Percentiles rank a stretch among this genome's conserved stretches.
These are phyloP conservation scores for Plasmodium adleri DNA, from an alignment of 169 alveolate species.

Conservation along the genomic window DNA sequence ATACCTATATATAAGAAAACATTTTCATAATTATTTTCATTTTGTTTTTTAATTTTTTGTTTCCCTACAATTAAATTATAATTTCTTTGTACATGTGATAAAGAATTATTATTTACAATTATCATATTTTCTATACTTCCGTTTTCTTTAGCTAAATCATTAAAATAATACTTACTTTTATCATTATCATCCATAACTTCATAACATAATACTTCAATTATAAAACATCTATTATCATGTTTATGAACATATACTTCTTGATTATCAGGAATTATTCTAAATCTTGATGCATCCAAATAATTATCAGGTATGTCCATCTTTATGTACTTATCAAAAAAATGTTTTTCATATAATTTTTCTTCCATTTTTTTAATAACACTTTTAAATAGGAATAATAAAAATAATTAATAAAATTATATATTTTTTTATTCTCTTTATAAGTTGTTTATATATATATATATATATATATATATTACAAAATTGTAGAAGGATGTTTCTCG, in stretches of 20 bases:
- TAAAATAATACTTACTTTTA: slow-evolving; percentile 58
- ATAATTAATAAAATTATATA: too few species aligned
- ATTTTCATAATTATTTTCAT: slow-evolving; percentile 17
- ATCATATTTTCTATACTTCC: slow-evolving; percentile 46
- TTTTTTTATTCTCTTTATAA: too few species aligned
- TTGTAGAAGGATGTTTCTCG: too few species aligned
- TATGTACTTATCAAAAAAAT: slow-evolving; percentile 37
- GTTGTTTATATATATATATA: too few species aligned
- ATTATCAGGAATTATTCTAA: slow-evolving; percentile 64
- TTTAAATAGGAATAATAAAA: background rate
- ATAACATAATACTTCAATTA: slow-evolving; percentile 47
- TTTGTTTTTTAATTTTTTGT: slow-evolving; percentile 49
- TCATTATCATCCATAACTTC: slow-evolving; percentile 37
- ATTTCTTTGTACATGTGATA: slow-evolving; percentile 39
- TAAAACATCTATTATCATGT: slow-evolving; percentile 38
- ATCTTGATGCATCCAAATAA: slow-evolving; percentile 38
- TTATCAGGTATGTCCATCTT: slow-evolving; percentile 57
- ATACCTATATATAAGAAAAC: slow-evolving; percentile 37
- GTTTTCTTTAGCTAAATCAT: slow-evolving; percentile 72
- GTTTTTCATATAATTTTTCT: slow-evolving; percentile 20
- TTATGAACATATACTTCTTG: slow-evolving; percentile 75
- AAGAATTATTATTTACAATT: slow-evolving; percentile 11
- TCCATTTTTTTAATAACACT: slow-evolving; percentile 16
- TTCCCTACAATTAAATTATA: slow-evolving; percentile 51
- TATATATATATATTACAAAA: too few species aligned